These are phyloP conservation scores for Eragrostis nindensis DNA, from an alignment of 176 grass and related monocot species.

Conservation along the genomic window DNA sequence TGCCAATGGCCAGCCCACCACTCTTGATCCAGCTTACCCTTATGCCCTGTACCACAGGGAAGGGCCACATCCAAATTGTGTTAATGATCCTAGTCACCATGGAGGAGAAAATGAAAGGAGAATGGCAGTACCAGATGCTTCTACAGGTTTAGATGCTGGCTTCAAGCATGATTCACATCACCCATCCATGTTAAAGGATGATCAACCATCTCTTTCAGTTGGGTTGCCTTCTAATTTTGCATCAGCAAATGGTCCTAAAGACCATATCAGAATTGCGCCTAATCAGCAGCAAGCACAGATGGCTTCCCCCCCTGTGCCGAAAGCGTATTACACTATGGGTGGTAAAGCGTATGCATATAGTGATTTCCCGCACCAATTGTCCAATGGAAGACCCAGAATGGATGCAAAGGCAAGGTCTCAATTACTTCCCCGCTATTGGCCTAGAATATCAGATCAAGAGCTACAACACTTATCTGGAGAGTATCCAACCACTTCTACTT, in stretches of 20 bases:
- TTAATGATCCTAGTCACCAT: constrained; percentile 59
- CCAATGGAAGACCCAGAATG: constrained; percentile 82
- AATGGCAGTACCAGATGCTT: constrained; percentile 57
- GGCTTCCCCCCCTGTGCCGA: constrained; percentile 54
- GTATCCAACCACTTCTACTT: constrained; percentile 78
- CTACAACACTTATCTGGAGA: constrained; percentile 88
- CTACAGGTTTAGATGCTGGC: constrained; percentile 45
- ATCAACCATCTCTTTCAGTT: constrained; percentile 48
- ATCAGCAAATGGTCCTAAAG: constrained; percentile 59
- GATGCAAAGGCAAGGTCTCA: constrained; percentile 75
- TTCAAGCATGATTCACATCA: constrained; percentile 63
- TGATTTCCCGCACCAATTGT: constrained; percentile 62
- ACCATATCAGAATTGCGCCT: constrained; percentile 50
- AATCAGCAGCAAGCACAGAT: constrained; percentile 54
- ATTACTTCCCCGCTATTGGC: constrained; percentile 96
- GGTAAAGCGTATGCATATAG: background rate
- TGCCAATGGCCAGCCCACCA: constrained; percentile 60
- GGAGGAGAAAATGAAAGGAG: constrained; percentile 71
- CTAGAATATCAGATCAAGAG: constrained; percentile 97
- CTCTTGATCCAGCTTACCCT: constrained; percentile 65
- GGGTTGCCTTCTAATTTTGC: constrained; percentile 47
- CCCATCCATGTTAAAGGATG: constrained; percentile 57
- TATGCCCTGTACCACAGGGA: constrained; percentile 78
- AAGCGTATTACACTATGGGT: constrained; percentile 57
- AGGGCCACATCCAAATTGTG: constrained; percentile 62